Evolutionary conservation across 1,139 yeast species (phyloP), one percentile per base, ranked within the genome.

Genomic region (Sugiyamaella grinbergsii): DNA sequence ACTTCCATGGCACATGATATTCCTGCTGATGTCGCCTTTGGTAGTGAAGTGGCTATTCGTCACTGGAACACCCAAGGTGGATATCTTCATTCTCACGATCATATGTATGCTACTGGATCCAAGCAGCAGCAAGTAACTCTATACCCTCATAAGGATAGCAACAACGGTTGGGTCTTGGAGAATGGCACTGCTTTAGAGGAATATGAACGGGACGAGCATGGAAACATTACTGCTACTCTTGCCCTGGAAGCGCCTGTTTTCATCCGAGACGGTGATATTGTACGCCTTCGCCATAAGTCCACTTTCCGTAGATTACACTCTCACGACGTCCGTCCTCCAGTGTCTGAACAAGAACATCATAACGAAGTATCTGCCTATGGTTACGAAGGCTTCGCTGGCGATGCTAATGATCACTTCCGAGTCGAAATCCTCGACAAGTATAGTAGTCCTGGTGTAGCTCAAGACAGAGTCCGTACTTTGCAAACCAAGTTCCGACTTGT

Each of bases 321-420:
- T 23, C 98, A 94, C 67, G 98, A 93, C 68, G 87, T 88, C 67
- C 85, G 94, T 66, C 91, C 98, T 22, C 95, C 97, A 16, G 95
- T 91, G 23, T 78, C 91, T 56, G 91, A 85, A 66, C 83, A 84
- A 61, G 98, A 93, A 65, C 94, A 97, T 95, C 95, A 90, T 72
- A 88, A 88, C 71, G 99, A 94, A 73, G 95, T 82, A 23, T 82
- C 95, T 15, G 82, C 89, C 68, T 94, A 94, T 66, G 99, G 99
- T 16, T 87, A 71, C 65, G 88, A 85, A 46, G 97, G 95, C 4
- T 94, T 93, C 63, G 82, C 69, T 18, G 98, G 98, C 65, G 98
- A 94, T 72, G 88, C 91, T 58, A 94, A 94, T 71, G 99, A 94
- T 72, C 94, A 90, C 70, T 94, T 91, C 74, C 75, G 88, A 54